These are phyloP conservation scores for Rhodotorula sp. DNA, from an alignment of 1,284 basidiomycete genomes.

Conservation along the genomic window DNA sequence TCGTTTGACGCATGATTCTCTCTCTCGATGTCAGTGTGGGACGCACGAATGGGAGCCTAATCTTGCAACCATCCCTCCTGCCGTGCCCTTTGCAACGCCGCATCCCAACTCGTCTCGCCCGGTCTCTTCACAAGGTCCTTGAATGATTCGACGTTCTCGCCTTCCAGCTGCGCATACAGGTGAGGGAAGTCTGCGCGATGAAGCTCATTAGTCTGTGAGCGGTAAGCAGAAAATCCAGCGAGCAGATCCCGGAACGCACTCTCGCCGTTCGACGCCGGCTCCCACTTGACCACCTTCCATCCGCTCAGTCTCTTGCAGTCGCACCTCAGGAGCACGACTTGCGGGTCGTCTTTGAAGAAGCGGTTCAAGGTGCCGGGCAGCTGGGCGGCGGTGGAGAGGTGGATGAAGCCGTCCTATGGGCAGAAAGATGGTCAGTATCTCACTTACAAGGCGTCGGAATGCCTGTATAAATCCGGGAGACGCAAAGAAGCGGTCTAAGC, in stretches of 20 bases:
- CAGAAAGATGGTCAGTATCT: not conserved
- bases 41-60: not conserved
- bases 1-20: no score
- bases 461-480: not conserved
- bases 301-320: constrained; percentile 49
- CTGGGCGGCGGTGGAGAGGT: constrained; percentile 62
- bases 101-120: constrained; percentile 47
- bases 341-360: constrained; percentile 55
- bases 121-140: constrained; percentile 18
- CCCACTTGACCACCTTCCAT: constrained; percentile 54
- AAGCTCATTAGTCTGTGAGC: not conserved
- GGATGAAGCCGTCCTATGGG: constrained; percentile 56
- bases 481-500: no score
- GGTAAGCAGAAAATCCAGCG: not conserved
- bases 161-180: constrained; percentile 57
- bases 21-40: no score
- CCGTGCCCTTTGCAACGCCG: constrained; percentile 47
- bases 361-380: constrained; percentile 57
- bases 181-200: constrained; percentile 57
- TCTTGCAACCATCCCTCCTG: constrained; percentile 19
- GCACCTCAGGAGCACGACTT: constrained; percentile 57
- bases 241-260: not conserved
- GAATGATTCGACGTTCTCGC: constrained; percentile 46
- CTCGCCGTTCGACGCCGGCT: constrained; percentile 48
- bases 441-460: not conserved